phyloP scores from a whole-genome alignment of 1,139 yeast species.

The Blastobotrys raffinosifermentans region DNA sequence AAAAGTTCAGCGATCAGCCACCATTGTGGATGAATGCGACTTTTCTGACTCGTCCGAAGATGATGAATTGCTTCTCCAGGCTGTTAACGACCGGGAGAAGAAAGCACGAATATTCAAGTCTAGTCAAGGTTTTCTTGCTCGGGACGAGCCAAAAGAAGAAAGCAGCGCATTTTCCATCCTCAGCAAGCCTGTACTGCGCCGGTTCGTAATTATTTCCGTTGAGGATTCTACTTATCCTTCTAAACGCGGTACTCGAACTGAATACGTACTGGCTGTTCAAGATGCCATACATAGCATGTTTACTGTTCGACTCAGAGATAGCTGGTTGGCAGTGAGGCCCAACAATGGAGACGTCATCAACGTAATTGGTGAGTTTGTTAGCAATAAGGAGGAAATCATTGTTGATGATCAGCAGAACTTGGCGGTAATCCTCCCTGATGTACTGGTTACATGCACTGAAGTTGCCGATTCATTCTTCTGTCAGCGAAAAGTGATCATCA shows the following conservation, averaged over 20 bases:
- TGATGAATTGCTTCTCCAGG: too few relatives aligned
- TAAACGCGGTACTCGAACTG: conserved; percentile 1
- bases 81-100: too few relatives aligned
- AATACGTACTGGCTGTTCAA: conserved; percentile 6
- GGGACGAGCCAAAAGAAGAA: too few relatives aligned
- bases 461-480: conserved; percentile 74
- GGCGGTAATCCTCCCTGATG: conserved; percentile 78
- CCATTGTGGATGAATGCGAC: background rate
- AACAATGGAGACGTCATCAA: conserved; percentile 33
- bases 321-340: conserved; percentile 25
- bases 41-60: background rate
- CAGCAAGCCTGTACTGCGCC: too few relatives aligned
- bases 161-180: too few relatives aligned
- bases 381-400: conserved; percentile 29
- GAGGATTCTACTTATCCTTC: conserved; percentile 1
- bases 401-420: conserved; percentile 55
- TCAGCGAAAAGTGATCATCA: conserved; percentile 61
- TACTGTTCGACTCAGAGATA: conserved; percentile 17
- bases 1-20: background rate
- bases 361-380: conserved; percentile 27
- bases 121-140: too few relatives aligned
- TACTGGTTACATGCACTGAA: conserved; percentile 71
- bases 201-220: conserved; percentile 5
- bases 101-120: too few relatives aligned
- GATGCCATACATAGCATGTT: conserved; percentile 6